Evolutionary conservation across 371 early-diverging fungal species (phyloP).

Genomic region (Rhizopus arrhizus): DNA sequence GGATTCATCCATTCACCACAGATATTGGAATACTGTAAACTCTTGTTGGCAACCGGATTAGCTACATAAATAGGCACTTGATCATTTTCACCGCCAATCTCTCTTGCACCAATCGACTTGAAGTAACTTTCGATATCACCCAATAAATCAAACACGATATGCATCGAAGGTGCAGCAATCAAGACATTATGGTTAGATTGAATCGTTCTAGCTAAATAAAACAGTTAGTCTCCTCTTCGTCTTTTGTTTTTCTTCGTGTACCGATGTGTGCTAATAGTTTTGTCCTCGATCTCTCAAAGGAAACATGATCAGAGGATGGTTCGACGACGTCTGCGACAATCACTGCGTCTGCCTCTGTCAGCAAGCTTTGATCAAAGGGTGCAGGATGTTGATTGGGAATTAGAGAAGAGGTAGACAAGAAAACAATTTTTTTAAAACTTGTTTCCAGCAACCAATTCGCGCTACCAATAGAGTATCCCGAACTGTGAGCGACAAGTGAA

Average conservation of each 20-base stretch:
- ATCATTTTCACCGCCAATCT: constrained; percentile 35
- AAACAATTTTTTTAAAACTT: constrained; percentile 63
- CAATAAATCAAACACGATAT: constrained; percentile 77
- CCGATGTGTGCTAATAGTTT: constrained; percentile 37
- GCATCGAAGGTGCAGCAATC: constrained; percentile 69
- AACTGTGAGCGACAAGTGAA: constrained; percentile 59
- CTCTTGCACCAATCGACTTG: constrained; percentile 49
- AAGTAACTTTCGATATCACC: constrained; percentile 61
- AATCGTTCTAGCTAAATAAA: constrained; percentile 51
- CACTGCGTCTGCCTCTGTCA: constrained; percentile 62
- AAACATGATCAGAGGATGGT: constrained; percentile 12
- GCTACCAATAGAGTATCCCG: constrained; percentile 71
- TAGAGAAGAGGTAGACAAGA: constrained; percentile 69
- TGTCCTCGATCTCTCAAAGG: constrained; percentile 25
- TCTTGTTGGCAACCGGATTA: constrained; percentile 76
- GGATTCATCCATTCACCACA: constrained; percentile 87
- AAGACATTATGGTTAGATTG: constrained; percentile 70
- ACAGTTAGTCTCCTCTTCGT: too few species aligned
- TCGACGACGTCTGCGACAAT: constrained; percentile 49
- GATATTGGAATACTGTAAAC: constrained; percentile 82
- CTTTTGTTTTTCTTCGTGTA: constrained; percentile 8
- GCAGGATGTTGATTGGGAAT: constrained; percentile 68
- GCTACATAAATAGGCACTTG: constrained; percentile 70
- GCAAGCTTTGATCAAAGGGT: constrained; percentile 61
- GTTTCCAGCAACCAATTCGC: constrained; percentile 75